phyloP scores from a whole-genome alignment of 257 asterid genomes.

The Lantana camara region DNA sequence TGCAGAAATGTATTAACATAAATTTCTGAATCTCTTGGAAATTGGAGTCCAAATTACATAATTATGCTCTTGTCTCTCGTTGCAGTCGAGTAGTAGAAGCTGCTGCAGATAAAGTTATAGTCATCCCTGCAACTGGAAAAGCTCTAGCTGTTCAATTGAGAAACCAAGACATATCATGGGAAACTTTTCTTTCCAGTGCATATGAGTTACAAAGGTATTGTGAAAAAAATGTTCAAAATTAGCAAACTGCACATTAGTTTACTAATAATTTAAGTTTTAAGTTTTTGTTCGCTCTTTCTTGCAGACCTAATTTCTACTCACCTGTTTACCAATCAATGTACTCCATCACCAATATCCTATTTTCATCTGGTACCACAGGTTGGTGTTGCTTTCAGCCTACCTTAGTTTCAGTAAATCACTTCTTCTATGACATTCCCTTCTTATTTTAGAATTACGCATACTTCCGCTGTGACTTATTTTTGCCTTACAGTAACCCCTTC shows the following conservation, averaged over 20 bases:
- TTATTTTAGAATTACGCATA: too few species aligned
- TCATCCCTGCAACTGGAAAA: conserved; percentile 72
- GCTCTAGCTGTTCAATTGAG: conserved; percentile 65
- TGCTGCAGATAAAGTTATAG: conserved; percentile 60
- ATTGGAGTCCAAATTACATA: not conserved
- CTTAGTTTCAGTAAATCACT: not conserved
- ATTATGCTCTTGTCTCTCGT: conserved; percentile 2
- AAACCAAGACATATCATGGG: conserved; percentile 70
- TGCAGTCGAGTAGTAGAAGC: conserved; percentile 90
- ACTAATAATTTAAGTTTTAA: conserved; percentile 1
- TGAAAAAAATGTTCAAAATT: not conserved
- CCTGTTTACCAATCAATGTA: conserved; percentile 73
- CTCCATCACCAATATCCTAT: conserved; percentile 74
- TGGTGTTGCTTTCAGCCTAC: conserved; percentile 18
- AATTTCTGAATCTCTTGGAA: too few species aligned
- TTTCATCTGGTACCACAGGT: conserved; percentile 98
- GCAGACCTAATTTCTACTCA: conserved; percentile 58
- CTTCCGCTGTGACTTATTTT: too few species aligned
- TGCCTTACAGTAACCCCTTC: too few species aligned
- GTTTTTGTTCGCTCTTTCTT: conserved; percentile 23
- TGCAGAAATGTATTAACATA: not conserved
- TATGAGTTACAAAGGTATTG: conserved; percentile 55
- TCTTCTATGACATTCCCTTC: not conserved
- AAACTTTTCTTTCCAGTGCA: conserved; percentile 60
- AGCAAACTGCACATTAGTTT: conserved; percentile 13